These are phyloP conservation scores for Zymoseptoria ardabiliae DNA, from an alignment of 2,329 filamentous ascomycete genomes.

Conservation along the genomic window DNA sequence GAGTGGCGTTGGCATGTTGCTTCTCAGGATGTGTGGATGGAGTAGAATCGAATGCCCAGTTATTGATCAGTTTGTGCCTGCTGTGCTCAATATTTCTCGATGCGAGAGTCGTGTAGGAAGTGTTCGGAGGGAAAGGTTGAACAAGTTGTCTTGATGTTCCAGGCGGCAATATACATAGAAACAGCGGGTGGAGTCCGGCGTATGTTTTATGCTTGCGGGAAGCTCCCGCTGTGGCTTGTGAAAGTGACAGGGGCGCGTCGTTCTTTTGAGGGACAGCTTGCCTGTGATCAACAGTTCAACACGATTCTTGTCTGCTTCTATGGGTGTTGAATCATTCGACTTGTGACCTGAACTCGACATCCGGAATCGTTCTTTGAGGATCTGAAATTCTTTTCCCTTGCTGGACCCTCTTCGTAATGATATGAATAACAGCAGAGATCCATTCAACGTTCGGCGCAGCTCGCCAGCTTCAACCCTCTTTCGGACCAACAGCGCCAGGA, in stretches of 20 bases:
- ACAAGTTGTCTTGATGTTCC: not conserved
- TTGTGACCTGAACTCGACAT: not conserved
- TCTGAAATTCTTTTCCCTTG: not conserved
- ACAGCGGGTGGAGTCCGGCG: not conserved
- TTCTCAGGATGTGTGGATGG: not conserved
- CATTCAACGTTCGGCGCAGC: conserved; percentile 37
- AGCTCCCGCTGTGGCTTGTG: not conserved
- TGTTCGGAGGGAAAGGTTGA: not conserved
- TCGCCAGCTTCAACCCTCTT: conserved; percentile 19
- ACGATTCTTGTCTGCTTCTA: not conserved
- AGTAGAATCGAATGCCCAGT: not conserved
- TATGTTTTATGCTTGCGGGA: not conserved
- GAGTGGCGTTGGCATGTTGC: conserved; percentile 43
- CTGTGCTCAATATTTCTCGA: too few relatives aligned
- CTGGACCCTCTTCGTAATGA: conserved; percentile 11
- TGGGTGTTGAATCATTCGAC: not conserved
- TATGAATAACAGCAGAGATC: conserved; percentile 40
- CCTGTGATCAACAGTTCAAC: not conserved
- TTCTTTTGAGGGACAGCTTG: not conserved
- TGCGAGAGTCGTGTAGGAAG: too few relatives aligned
- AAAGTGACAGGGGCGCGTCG: not conserved
- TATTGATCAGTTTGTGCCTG: too few relatives aligned
- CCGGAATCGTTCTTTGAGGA: not conserved
- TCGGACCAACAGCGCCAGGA: conserved; percentile 6
- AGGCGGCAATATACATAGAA: not conserved